Conservation (phyloP, 345 rosid species). For the Stellera chamaejasme region DNA sequence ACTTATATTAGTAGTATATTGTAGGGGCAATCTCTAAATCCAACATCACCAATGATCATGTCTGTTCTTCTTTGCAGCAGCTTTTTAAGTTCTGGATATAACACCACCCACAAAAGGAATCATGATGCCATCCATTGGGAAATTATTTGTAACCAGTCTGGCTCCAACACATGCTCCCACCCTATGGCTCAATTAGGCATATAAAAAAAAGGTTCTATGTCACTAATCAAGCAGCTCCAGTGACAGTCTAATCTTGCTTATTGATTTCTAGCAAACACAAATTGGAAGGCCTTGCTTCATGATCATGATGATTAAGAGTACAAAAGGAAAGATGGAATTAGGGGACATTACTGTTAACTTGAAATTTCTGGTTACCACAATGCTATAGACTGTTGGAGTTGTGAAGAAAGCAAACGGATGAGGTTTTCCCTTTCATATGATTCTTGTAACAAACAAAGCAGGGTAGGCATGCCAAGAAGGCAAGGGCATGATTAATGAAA, state of each 20-base stretch:
- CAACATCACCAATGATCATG: constrained; percentile 47
- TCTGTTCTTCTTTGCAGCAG: constrained; percentile 31
- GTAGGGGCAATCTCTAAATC: constrained; percentile 20
- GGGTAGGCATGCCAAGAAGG: constrained; percentile 20
- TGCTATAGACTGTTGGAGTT: background rate
- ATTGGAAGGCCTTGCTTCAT: too few species aligned
- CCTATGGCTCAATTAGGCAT: constrained; percentile 4
- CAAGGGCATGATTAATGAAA: background rate
- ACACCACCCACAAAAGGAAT: constrained; percentile 40
- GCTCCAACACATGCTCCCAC: constrained; percentile 13
- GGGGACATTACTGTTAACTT: too few species aligned
- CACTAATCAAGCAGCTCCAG: constrained; percentile 4
- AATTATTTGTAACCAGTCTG: constrained; percentile 22
- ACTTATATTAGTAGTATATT: too few species aligned
- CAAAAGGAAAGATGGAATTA: too few species aligned
- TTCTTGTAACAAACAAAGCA: constrained; percentile 22
- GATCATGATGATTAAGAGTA: too few species aligned
- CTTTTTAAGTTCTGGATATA: constrained; percentile 46
- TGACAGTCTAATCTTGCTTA: background rate
- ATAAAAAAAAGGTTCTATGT: constrained; percentile 2
- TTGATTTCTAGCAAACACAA: too few species aligned
- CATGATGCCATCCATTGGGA: constrained; percentile 41
- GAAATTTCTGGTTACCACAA: background rate
- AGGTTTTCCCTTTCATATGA: constrained; percentile 15
- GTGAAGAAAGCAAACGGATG: background rate